Evolutionary conservation across 768 basidiomycete species (phyloP), one percentile per base, ranked within the genome.

Genomic region (Leccinum ochraceum): DNA sequence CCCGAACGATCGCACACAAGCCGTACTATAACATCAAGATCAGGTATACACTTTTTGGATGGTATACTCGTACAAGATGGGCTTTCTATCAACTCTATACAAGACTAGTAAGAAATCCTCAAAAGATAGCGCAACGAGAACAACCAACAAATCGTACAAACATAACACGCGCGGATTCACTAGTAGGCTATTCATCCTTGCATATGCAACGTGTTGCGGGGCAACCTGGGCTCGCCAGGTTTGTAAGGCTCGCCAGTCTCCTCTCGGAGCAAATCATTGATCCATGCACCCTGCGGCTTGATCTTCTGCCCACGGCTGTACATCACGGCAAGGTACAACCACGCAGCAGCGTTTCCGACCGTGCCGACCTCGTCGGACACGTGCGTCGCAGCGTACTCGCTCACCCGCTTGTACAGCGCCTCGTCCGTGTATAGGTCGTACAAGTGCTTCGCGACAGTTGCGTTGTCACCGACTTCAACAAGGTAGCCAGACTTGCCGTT

Each of bases 401-500:
- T 85, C 80, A 90, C 84, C 53, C 76, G 68, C 60, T 79, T 74
- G 75, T 89, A 89, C 52, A 92, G 78, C 7, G 69, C 82, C 59
- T 87, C 83, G 72, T 95, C 86, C 61, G 88, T 90, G 79, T 86
- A 86, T 28, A 95, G 82, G 39, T 94, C 83, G 73, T 79, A 89
- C 58, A 96, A 80, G 70, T 93, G 81, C 66, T 82, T 77, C 37
- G 94, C 91, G 52, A 95, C 92, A 6, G 85, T 76, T 5, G 79
- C 79, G 65, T 90, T 89, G 71, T 95, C 90, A 30, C 89, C 88
- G 10, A 86, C 83, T 17, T 86, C 84, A 63, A 88, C 89, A 66
- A 97, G 79, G 81, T 82, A 95, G 54, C 95, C 95, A 63, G 90
- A 92, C 75, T 92, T 88, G 57, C 93, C 94, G 65, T 97, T 78